A percentile compares a stretch with the other conserved stretches of the same genome.
Conservation (phyloP, 2,329 filamentous ascomycete genomes). For the Alternaria consortialis region DNA sequence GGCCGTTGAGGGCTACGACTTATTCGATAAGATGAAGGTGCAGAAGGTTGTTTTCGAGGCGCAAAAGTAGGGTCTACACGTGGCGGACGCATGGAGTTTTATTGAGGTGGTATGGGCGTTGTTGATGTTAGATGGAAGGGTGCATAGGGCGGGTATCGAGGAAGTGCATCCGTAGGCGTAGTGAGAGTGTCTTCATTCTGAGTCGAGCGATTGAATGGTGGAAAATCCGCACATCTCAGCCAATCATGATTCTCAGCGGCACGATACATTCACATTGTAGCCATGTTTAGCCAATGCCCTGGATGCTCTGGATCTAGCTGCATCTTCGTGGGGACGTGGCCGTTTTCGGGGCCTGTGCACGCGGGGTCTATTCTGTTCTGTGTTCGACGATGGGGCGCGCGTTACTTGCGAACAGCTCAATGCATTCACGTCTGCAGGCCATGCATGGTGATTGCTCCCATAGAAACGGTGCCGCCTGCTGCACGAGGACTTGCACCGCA, state of each 20-base stretch:
- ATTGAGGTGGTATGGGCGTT: conserved; percentile 4
- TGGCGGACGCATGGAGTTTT: neutral
- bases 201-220: neutral
- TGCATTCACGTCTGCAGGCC: conserved; percentile 16
- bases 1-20: conserved; percentile 61
- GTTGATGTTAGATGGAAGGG: neutral
- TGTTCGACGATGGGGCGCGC: conserved; percentile 23
- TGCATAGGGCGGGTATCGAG: neutral
- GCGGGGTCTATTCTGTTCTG: conserved; percentile 25
- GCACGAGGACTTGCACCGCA: conserved; percentile 18
- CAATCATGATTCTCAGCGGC: conserved; percentile 3
- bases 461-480: conserved; percentile 16
- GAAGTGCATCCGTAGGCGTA: neutral
- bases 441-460: conserved; percentile 24
- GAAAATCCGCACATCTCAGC: neutral
- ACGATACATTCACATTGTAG: neutral
- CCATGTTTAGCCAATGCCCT: conserved; percentile 6
- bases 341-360: conserved; percentile 28
- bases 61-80: conserved; percentile 39
- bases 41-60: conserved; percentile 63
- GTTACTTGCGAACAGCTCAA: conserved; percentile 18
- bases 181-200: neutral
- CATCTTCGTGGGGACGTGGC: conserved; percentile 18
- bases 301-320: conserved; percentile 9
- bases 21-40: conserved; percentile 63